Percentiles rank a stretch among this genome's conserved stretches.
Conservation (phyloP, 208 protist genomes). For the Acanthamoeba culbertsoni region DNA sequence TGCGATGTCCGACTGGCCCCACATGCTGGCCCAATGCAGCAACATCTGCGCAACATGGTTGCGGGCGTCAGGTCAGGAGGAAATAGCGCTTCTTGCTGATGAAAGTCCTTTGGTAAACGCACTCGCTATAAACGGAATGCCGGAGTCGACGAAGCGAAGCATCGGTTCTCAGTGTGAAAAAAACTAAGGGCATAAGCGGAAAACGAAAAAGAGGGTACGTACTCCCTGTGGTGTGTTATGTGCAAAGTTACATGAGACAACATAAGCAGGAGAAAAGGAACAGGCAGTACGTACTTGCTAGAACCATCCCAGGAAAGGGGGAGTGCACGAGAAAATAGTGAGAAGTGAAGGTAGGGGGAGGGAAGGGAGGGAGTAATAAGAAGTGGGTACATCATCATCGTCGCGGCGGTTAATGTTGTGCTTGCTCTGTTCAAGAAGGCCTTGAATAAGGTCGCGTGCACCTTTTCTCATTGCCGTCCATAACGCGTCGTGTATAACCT, state of each 20-base stretch:
- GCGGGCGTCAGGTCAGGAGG: neutral
- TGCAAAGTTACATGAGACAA: no score
- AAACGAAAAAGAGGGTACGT: neutral
- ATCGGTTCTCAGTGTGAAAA: no score
- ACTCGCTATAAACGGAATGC: neutral
- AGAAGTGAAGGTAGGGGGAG: neutral
- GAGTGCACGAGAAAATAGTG: neutral
- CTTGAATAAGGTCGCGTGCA: neutral
- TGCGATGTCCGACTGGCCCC: neutral
- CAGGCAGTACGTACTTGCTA: neutral
- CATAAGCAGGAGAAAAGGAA: no score
- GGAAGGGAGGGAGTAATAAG: neutral
- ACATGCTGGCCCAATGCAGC: conserved; percentile 11
- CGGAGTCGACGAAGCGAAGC: neutral
- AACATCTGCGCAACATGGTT: neutral
- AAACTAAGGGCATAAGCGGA: no score
- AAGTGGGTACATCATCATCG: neutral
- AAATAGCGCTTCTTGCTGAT: neutral
- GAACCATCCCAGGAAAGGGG: no score
- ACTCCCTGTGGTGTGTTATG: neutral
- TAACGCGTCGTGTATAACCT: neutral
- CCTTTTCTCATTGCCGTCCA: neutral
- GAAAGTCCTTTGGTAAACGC: neutral
- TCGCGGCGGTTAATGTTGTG: conserved; percentile 26
- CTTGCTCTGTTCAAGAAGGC: neutral